phyloP scores from a whole-genome alignment of 371 early-diverging fungal genomes.

The Syncephalis plumigaleata region DNA sequence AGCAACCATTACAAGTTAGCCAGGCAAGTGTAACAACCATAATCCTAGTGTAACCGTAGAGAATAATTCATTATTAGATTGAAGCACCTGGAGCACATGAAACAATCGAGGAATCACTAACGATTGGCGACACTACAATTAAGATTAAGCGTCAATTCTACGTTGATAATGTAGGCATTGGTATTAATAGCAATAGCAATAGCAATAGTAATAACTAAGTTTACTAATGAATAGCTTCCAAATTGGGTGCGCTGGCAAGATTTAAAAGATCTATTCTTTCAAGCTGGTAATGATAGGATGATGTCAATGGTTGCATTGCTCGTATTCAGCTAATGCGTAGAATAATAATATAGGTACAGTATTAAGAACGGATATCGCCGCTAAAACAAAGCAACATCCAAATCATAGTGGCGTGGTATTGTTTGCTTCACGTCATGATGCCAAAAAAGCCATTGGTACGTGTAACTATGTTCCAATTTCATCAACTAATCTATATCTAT shows the following conservation, averaged over 20 bases:
- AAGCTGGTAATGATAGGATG: slow-evolving; percentile 15
- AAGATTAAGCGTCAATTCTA: not conserved
- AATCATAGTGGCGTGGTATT: slow-evolving; percentile 60
- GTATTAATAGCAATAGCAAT: not conserved
- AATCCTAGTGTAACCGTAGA: not conserved
- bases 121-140: not conserved
- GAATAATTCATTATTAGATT: too few relatives aligned
- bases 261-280: slow-evolving; percentile 62
- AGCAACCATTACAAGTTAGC: slow-evolving; percentile 32
- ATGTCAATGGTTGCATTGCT: too few relatives aligned
- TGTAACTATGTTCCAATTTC: too few relatives aligned
- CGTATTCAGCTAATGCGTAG: too few relatives aligned
- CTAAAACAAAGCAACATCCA: slow-evolving; percentile 40
- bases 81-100: too few relatives aligned
- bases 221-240: too few relatives aligned
- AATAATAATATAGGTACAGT: slow-evolving; percentile 26
- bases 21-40: slow-evolving; percentile 13
- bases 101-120: not conserved
- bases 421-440: slow-evolving; percentile 45
- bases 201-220: too few relatives aligned
- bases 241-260: slow-evolving; percentile 64
- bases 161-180: not conserved
- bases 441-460: slow-evolving; percentile 46
- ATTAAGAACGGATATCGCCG: slow-evolving; percentile 49
- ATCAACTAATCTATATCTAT: too few relatives aligned